Base-by-base conservation (phyloP, 768 basidiomycete species). In the Pisolithus microcarpus region DNA sequence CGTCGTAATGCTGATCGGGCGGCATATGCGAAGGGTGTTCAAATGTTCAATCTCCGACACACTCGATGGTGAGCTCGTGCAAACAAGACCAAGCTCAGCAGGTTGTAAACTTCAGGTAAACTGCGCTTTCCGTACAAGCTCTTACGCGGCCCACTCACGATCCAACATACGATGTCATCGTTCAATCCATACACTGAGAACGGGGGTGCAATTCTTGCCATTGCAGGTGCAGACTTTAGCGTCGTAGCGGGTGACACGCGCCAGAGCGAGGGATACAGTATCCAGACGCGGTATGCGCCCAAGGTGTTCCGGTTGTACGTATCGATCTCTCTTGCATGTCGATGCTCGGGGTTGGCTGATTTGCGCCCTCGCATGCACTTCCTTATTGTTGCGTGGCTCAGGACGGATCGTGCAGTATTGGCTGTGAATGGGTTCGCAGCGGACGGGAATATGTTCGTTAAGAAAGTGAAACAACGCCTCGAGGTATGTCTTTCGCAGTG, bases 371-470 rank as follows among this genome's bases (percentile, higher is more conserved):
- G 26, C 19, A 18, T 53, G 38, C 57, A 50, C 11, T 48, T 28
- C 6, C 8, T 21, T 28, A 1, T n/a, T 5, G 19, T 6, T 24
- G 21, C 8, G 11, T 19, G n/a, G 19, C 7, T 28, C 67, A 95
- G 92, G 65, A 95, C 91, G 16, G 91, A 93, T 71, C 89, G 84
- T 61, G 90, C 90, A 30, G 91, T 93, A 5, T 75, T 99, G 19
- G 93, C 95, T 18, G 91, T 96, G 36, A 96, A 97, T 60, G 96
- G 96, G 8, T 98, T 97, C 66, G 89, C 91, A 39, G 96, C 94
- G 43, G 96, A 99, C 65, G 95, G 91, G 23, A 94, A 94, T 62
- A 90, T 89, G 81, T 94, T 99, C 62, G 92, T 98, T 62, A 96
- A 97, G 80, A 85, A 85, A 64, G 86, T 99, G 48, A 86, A 87